Evolutionary conservation across 768 basidiomycete species (phyloP), one percentile per base, ranked within the genome.

Genomic region (Trametes villosa): DNA sequence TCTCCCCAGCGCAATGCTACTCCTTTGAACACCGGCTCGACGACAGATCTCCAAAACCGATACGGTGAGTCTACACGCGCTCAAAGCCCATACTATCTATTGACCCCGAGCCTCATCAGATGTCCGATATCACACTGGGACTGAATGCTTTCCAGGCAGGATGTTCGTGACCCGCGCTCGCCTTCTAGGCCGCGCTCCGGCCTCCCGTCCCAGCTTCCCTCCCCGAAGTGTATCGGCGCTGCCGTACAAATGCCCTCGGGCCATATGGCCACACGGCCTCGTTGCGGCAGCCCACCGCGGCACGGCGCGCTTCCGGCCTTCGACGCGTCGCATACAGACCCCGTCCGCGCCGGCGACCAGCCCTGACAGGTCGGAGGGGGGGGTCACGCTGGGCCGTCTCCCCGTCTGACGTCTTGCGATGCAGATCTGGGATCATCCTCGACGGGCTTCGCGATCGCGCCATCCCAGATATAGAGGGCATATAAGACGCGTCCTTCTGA

Each of bases 381-480:
- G 34, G 15, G 55, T 56, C 55, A 56, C 55, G 55, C 47, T 45
- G 44, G 22, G 9, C 44, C 20, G 4, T 22, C 13, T 45, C 12
- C 22, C 44, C 44, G 20, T 45, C 44, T 45, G 44, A 45, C 44
- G 44, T 45, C 44, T 45, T 45, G 11, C 22, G 24, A 13, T 7
- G 44, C 44, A 12, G 26, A 26, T 45, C 44, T 45, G 44, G 22
- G 20, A 45, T 45, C 44, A 45, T 24, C 36, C 15, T 9, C 13
- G 6, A 17, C 36, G 13, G 36, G 17, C 24, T 26, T 38, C 51
- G 24, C 36, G 36, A 41, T 40, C 34, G 24, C 48, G 33, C 31
- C 15, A 50, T 29, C 13, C 13, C 6, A n/a, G n/a, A n/a, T n/a
- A n/a, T n/a, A n/a, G n/a, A n/a, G n/a, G n/a, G n/a, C n/a, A n/a